phyloP scores from a whole-genome alignment of 2,329 filamentous ascomycete species.

The Emericellopsis cladophorae region DNA sequence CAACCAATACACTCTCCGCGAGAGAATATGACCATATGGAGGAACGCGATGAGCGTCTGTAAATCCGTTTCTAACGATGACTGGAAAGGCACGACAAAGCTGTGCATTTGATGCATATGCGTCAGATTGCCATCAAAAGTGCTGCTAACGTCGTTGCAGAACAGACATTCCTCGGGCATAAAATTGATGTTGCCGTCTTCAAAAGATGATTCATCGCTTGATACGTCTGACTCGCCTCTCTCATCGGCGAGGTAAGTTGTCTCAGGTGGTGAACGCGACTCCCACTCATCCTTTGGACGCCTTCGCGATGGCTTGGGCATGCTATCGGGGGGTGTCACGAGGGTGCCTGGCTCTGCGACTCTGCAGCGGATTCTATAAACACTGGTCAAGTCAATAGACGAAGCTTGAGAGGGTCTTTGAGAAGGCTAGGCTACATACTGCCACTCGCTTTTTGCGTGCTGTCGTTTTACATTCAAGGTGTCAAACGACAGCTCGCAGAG shows the following conservation, averaged over 20 bases:
- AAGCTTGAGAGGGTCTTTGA: background rate
- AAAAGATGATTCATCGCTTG: background rate
- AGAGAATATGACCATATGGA: slow-evolving; percentile 31
- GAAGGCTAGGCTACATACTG: background rate
- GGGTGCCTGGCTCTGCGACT: slow-evolving; percentile 1
- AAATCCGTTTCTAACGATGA: slow-evolving; percentile 28
- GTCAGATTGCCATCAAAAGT: slow-evolving; percentile 21
- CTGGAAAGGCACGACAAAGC: slow-evolving; percentile 27
- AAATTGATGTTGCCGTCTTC: slow-evolving; percentile 8
- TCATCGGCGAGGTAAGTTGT: background rate
- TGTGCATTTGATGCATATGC: slow-evolving; percentile 37
- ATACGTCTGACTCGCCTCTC: background rate
- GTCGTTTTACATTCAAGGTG: background rate
- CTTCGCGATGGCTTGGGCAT: too few relatives aligned
- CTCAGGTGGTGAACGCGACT: too few relatives aligned
- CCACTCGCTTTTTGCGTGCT: background rate
- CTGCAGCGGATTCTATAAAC: slow-evolving; percentile 3
- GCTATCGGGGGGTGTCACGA: slow-evolving; percentile 1
- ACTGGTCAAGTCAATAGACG: background rate
- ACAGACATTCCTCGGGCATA: slow-evolving; percentile 22
- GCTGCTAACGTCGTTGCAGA: slow-evolving; percentile 20
- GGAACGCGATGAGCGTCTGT: slow-evolving; percentile 31
- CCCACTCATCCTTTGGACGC: too few relatives aligned
- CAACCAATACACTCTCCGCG: slow-evolving; percentile 39
- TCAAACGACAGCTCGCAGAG: background rate